Evolutionary conservation across 225 moss, liverwort and hornwort genomes (phyloP).

Genomic region (Marchantia polymorpha): DNA sequence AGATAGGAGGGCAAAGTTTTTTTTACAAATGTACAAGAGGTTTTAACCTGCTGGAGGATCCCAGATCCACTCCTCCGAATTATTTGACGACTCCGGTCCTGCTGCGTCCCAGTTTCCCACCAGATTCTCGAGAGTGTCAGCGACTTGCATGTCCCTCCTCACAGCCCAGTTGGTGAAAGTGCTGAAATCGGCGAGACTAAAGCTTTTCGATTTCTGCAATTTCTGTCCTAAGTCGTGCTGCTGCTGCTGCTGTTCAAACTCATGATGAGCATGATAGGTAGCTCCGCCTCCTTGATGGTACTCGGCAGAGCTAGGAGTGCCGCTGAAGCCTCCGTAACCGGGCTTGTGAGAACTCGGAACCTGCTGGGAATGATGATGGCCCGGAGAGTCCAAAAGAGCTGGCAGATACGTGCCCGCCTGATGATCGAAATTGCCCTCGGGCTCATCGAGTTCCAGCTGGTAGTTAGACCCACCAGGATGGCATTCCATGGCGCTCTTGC

Average conservation of each 20-base stretch:
- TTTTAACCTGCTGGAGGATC: slow-evolving; percentile 14
- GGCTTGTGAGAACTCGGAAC: slow-evolving; percentile 2
- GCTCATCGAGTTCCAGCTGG: not conserved
- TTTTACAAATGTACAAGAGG: slow-evolving; percentile 16
- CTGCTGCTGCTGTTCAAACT: slow-evolving; percentile 20
- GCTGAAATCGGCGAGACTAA: slow-evolving; percentile 12
- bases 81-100: not conserved
- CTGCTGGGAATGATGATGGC: slow-evolving; percentile 3
- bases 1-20: not conserved
- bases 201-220: not conserved
- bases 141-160: slow-evolving; percentile 24
- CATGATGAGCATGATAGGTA: no score
- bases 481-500: not conserved
- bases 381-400: slow-evolving; percentile 17
- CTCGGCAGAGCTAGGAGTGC: not conserved
- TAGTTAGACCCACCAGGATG: slow-evolving; percentile 2
- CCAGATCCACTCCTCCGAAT: slow-evolving; percentile 18
- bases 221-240: not conserved
- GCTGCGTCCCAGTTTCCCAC: slow-evolving; percentile 5
- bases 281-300: no score
- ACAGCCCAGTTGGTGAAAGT: not conserved
- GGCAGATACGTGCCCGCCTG: slow-evolving; percentile 20
- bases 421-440: not conserved
- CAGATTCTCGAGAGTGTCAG: slow-evolving; percentile 22
- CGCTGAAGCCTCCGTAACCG: slow-evolving; percentile 8